Conservation (phyloP, 106 monocot genomes). For the Dactylorhiza incarnata region DNA sequence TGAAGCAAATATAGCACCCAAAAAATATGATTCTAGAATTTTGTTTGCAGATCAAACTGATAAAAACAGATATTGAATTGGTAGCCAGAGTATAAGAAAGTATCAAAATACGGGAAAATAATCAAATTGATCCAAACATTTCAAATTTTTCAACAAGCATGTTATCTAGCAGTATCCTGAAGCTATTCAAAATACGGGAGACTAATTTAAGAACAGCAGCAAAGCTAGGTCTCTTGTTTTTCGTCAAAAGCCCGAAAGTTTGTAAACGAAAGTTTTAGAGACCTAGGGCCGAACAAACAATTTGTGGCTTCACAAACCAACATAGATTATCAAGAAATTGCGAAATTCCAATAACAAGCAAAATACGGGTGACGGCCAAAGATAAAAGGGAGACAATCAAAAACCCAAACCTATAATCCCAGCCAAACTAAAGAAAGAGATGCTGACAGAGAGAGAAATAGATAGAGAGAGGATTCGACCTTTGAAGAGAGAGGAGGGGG, state of each 20-base stretch:
- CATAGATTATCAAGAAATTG: background rate
- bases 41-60: background rate
- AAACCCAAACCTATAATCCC: background rate
- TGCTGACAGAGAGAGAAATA: background rate
- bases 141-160: background rate
- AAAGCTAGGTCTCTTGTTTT: background rate
- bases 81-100: background rate
- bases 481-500: constrained; percentile 42
- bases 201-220: background rate
- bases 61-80: background rate
- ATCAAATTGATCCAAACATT: background rate
- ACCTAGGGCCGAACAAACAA: background rate
- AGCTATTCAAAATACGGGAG: background rate
- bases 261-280: background rate
- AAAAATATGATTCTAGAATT: background rate
- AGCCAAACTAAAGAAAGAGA: background rate
- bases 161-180: constrained; percentile 5
- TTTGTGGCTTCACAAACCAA: background rate
- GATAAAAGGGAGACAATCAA: background rate
- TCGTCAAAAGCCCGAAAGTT: background rate
- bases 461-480: constrained; percentile 15
- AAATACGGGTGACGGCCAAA: background rate
- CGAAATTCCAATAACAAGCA: background rate
- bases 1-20: background rate
- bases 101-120: background rate